A percentile compares a stretch with the other conserved stretches of the same genome.
These are phyloP conservation scores for Acacia crassicarpa DNA, from an alignment of 306 rosid species.

Conservation along the genomic window DNA sequence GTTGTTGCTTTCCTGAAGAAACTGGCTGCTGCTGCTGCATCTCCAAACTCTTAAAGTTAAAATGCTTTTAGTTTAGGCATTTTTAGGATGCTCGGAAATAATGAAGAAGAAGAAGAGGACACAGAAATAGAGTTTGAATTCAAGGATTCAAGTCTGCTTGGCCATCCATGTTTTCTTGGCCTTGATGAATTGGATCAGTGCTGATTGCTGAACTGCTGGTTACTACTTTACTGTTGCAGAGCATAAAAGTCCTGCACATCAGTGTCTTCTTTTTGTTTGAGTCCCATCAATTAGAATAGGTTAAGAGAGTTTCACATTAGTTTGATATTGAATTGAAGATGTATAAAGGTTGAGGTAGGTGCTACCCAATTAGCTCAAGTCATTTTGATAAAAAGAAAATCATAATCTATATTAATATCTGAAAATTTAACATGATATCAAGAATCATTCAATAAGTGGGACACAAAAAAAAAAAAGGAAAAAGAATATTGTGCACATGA, in stretches of 20 bases:
- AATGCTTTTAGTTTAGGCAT: background rate
- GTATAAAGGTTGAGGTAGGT: too few relatives aligned
- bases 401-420: too few relatives aligned
- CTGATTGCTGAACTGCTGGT: background rate
- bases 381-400: too few relatives aligned
- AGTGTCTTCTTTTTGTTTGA: background rate
- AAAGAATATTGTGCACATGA: too few relatives aligned
- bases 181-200: background rate
- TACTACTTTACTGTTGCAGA: background rate
- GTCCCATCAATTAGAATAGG: background rate
- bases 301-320: too few relatives aligned
- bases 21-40: conserved; percentile 33
- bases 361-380: too few relatives aligned
- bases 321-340: too few relatives aligned
- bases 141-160: background rate
- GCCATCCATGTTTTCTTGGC: background rate
- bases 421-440: too few relatives aligned
- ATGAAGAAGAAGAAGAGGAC: background rate
- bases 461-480: too few relatives aligned
- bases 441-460: too few relatives aligned
- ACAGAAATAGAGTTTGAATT: background rate
- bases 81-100: background rate
- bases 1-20: conserved; percentile 72
- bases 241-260: background rate
- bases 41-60: conserved; percentile 23